These are phyloP conservation scores for Paraglomus occultum DNA, from an alignment of 192 early-diverging fungal genomes.

Conservation along the genomic window DNA sequence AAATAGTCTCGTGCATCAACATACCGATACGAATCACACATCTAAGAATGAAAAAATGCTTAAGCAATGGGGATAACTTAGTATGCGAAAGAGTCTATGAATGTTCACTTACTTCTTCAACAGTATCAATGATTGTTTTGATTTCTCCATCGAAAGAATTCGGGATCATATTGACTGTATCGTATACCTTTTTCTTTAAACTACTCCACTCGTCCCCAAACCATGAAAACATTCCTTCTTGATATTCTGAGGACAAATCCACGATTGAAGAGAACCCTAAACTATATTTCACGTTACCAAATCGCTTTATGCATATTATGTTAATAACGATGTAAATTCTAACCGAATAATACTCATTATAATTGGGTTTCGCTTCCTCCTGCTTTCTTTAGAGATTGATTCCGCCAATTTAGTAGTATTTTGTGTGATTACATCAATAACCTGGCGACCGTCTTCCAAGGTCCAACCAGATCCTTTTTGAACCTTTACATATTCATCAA, in stretches of 20 bases:
- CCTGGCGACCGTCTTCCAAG: background rate
- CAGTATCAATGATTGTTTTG: background rate
- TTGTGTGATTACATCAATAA: background rate
- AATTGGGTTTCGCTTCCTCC: background rate
- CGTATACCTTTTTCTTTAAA: conserved; percentile 8
- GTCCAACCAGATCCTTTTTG: no score
- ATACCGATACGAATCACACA: background rate
- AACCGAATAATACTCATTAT: conserved; percentile 8
- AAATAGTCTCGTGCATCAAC: conserved; percentile 18
- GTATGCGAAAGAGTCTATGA: no score
- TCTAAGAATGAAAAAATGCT: no score
- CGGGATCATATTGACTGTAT: conserved; percentile 5
- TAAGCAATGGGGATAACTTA: no score
- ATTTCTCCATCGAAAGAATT: conserved; percentile 18
- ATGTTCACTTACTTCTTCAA: conserved; percentile 17
- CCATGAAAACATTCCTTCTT: conserved; percentile 22
- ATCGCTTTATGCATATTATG: no score
- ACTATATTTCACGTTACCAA: conserved; percentile 9
- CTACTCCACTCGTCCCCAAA: conserved; percentile 19
- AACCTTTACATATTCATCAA: no score
- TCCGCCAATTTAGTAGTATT: background rate
- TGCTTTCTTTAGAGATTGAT: background rate
- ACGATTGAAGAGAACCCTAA: conserved; percentile 27
- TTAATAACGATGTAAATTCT: background rate
- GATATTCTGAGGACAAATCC: conserved; percentile 31